These are phyloP conservation scores for Podaxis sp. DNA, from an alignment of 768 basidiomycete genomes.

Conservation along the genomic window DNA sequence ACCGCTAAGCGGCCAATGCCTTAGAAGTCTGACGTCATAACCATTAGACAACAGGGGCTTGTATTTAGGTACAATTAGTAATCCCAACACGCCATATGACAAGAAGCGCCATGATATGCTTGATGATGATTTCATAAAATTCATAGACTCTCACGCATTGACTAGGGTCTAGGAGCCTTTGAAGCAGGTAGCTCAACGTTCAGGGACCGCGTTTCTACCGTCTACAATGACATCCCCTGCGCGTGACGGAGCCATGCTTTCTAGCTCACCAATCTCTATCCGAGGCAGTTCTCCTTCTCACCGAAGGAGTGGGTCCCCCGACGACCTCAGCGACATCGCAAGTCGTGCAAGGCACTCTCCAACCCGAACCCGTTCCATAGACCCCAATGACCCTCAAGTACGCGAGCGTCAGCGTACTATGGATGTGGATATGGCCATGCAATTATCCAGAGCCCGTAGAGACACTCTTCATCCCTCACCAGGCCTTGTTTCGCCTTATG, in stretches of 20 bases:
- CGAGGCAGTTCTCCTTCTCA: constrained; percentile 38
- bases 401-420: constrained; percentile 88
- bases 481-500: constrained; percentile 26
- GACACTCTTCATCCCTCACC: constrained; percentile 50
- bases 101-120: background rate
- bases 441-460: constrained; percentile 69
- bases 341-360: constrained; percentile 58
- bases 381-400: constrained; percentile 71
- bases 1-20: background rate
- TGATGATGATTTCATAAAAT: background rate
- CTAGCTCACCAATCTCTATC: constrained; percentile 46
- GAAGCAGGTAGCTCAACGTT: background rate
- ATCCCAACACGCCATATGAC: background rate
- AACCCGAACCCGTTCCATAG: constrained; percentile 57
- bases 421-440: constrained; percentile 92
- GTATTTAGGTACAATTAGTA: background rate
- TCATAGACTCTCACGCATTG: background rate
- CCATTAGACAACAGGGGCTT: constrained; percentile 86
- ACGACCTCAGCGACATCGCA: constrained; percentile 39
- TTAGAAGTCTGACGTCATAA: constrained; percentile 91
- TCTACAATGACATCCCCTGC: constrained; percentile 39
- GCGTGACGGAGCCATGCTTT: constrained; percentile 29
- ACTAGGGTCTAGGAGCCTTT: background rate
- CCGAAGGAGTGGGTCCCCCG: constrained; percentile 39
- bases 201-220: background rate